A percentile compares a stretch with the other conserved stretches of the same genome.
These are phyloP conservation scores for Pholiota molesta DNA, from an alignment of 768 basidiomycete species.

Conservation along the genomic window DNA sequence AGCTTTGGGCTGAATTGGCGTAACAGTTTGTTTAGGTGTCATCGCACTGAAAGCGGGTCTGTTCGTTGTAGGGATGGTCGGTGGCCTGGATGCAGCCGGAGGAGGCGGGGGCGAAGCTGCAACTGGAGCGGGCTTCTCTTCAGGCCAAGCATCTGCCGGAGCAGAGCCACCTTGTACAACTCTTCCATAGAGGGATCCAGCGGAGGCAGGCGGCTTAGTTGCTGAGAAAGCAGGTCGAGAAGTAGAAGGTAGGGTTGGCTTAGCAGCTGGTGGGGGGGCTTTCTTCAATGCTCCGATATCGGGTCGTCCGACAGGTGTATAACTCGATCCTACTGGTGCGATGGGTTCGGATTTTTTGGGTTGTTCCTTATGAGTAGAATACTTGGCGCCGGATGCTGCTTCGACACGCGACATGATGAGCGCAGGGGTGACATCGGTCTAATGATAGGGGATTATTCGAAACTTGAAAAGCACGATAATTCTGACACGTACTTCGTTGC, in stretches of 20 bases:
- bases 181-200: slow-evolving; percentile 47
- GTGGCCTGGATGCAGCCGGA: slow-evolving; percentile 50
- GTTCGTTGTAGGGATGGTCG: slow-evolving; percentile 38
- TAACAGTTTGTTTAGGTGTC: slow-evolving; percentile 22
- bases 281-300: slow-evolving; percentile 68
- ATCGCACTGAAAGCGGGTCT: slow-evolving; percentile 39
- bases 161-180: slow-evolving; percentile 39
- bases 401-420: slow-evolving; percentile 87
- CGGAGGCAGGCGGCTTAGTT: slow-evolving; percentile 39
- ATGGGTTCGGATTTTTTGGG: slow-evolving; percentile 78
- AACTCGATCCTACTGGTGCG: slow-evolving; percentile 76
- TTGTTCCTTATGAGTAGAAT: slow-evolving; percentile 82
- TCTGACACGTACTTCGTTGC: slow-evolving; percentile 71
- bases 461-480: neutral
- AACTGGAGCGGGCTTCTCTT: slow-evolving; percentile 45
- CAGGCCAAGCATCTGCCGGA: slow-evolving; percentile 63
- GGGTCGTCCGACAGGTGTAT: slow-evolving; percentile 73
- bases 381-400: slow-evolving; percentile 88
- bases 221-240: slow-evolving; percentile 52
- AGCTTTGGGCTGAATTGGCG: slow-evolving; percentile 19
- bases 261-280: slow-evolving; percentile 39
- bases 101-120: slow-evolving; percentile 45
- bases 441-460: slow-evolving; percentile 3
- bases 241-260: slow-evolving; percentile 42
- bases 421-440: slow-evolving; percentile 81